Conservation (phyloP, 176 grass and related monocot species). For the Carex littledalei region DNA sequence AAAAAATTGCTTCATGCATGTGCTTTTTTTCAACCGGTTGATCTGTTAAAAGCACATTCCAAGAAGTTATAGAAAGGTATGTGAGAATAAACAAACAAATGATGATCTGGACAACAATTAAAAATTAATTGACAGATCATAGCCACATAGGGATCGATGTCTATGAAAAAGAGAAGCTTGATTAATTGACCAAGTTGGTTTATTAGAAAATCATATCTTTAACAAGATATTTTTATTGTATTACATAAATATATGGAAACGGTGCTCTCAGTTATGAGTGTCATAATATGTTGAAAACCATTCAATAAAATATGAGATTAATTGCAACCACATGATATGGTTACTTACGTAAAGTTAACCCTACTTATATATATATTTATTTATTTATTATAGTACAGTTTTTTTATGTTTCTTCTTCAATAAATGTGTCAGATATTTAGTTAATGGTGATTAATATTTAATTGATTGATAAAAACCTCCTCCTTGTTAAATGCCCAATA, state of each 20-base stretch:
- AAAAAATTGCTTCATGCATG: background rate
- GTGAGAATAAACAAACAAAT: background rate
- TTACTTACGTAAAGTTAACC: too few relatives aligned
- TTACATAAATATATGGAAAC: background rate
- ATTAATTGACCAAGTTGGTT: background rate
- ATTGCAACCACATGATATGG: too few relatives aligned
- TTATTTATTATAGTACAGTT: too few relatives aligned
- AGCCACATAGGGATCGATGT: background rate
- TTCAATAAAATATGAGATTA: too few relatives aligned
- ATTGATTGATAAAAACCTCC: too few relatives aligned
- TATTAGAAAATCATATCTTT: background rate
- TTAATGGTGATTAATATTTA: too few relatives aligned
- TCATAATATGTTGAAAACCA: too few relatives aligned
- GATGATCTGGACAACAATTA: background rate
- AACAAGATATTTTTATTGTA: background rate
- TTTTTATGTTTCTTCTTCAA: too few relatives aligned
- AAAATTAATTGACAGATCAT: background rate
- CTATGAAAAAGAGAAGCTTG: background rate
- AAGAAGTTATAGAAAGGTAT: background rate
- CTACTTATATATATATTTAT: too few relatives aligned
- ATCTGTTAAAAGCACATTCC: background rate
- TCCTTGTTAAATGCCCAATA: too few relatives aligned
- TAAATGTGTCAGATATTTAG: too few relatives aligned
- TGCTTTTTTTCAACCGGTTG: background rate
- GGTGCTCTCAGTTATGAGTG: too few relatives aligned